Conservation (phyloP, 2,329 filamentous ascomycete genomes). For the Dactylonectria macrodidyma region DNA sequence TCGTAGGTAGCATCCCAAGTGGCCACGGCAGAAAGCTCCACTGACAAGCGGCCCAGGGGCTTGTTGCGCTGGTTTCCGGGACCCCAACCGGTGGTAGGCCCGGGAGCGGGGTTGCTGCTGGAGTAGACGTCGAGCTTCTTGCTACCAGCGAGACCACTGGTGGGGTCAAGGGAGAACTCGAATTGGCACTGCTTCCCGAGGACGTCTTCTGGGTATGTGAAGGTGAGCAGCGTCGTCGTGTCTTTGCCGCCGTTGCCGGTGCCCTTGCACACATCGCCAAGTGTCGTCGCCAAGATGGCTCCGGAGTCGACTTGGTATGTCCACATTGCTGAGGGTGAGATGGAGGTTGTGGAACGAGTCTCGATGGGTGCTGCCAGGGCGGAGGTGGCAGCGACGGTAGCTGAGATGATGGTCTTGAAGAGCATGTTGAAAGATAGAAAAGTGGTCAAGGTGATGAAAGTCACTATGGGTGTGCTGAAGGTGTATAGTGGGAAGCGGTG, state of each 20-base stretch:
- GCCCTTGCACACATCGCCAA: conserved; percentile 33
- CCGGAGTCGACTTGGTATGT: conserved; percentile 39
- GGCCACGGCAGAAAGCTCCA: too few species aligned
- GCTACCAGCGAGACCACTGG: conserved; percentile 34
- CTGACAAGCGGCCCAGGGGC: too few species aligned
- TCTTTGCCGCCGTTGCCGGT: conserved; percentile 41
- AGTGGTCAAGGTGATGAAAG: too few species aligned
- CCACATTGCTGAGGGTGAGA: conserved; percentile 37
- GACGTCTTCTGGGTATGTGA: conserved; percentile 41
- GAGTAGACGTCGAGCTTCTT: conserved; percentile 47
- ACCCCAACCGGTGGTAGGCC: too few species aligned
- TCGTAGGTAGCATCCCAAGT: too few species aligned
- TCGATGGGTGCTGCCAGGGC: conserved; percentile 36
- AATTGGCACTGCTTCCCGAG: conserved; percentile 43
- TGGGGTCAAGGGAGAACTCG: conserved; percentile 40
- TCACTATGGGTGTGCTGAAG: too few species aligned
- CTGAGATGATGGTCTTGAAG: conserved; percentile 34
- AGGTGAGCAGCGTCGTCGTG: conserved; percentile 46
- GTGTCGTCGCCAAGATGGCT: conserved; percentile 26
- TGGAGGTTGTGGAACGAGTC: conserved; percentile 22
- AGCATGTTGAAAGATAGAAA: conserved; percentile 33
- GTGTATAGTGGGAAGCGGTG: too few species aligned
- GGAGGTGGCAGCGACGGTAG: conserved; percentile 33
- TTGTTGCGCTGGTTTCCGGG: too few species aligned
- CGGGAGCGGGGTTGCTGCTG: conserved; percentile 23